Base-by-base conservation (phyloP, 2,329 filamentous ascomycete genomes). In the Diaporthe helianthi region DNA sequence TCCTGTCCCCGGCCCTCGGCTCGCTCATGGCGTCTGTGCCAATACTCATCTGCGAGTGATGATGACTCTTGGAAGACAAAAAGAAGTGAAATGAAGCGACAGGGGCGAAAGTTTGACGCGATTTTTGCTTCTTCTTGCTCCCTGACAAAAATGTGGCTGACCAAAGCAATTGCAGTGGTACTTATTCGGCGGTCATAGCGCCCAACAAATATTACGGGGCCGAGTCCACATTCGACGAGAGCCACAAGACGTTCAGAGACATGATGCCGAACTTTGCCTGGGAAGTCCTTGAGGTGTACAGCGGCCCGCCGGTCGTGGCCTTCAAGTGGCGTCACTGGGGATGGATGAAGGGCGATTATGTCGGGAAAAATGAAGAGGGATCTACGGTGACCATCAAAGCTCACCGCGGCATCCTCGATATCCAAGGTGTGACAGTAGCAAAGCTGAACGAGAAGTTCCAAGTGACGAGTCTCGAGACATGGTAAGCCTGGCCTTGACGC, bases 241-340 rank as follows among this genome's bases (percentile, higher is more conserved):
- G 87, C 75, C 89, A 92, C 81, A 91, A 91, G 82, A 88, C 87
- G 0, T 92, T 92, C 78, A 91, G 91, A 80, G 82, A 88, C 65
- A 91, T 91, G 89, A 92, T 92, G 89, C 89, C 89, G 0, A 88
- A 85, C 0, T 92, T 92, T 77, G 89, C 89, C 0, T 92, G 89
- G 89, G 90, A 92, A 78, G 89, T 92, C 1, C 76, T 90, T 19
- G 89, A 91, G 76, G 88, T 92, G 2, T 91, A 90, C 75, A 87
- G 85, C 71, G 89, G 87, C 0, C 89, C 89, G 29, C 89, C 89
- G 2, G 81, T 81, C 15, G 88, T 91, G 44, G 82, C 83, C 2
- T 90, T 91, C 77, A 83, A 86, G 73, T 92, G 89, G 89, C 81
- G 89, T 6, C 90, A 92, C 76, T 92, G 89, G 89, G 89, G 89